Percentiles rank a stretch among this genome's conserved stretches.
Conservation (phyloP, 345 rosid species). For the Reutealis trisperma region DNA sequence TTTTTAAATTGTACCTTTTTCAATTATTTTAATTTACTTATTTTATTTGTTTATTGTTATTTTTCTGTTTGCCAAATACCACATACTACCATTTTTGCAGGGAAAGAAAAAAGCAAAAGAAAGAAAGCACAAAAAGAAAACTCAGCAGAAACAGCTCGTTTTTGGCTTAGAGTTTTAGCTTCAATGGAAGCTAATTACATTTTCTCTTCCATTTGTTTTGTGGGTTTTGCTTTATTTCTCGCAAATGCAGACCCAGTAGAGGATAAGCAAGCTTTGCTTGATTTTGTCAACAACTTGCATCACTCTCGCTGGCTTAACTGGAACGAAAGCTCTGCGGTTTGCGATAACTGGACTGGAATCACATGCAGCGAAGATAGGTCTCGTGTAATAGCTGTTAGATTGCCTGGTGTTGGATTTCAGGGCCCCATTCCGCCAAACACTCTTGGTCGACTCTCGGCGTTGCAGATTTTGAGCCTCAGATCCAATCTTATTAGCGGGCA, state of each 20-base stretch:
- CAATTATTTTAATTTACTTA: conserved; percentile 11
- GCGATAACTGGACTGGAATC: conserved; percentile 75
- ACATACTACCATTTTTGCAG: conserved; percentile 13
- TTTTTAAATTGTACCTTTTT: conserved; percentile 20
- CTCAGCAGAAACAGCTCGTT: conserved; percentile 56
- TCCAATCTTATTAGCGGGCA: conserved; percentile 65
- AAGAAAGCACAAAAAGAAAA: neutral
- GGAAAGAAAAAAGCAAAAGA: neutral
- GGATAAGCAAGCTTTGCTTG: conserved; percentile 76
- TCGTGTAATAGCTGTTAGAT: conserved; percentile 60
- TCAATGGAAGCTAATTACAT: conserved; percentile 19
- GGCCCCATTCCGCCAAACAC: conserved; percentile 75
- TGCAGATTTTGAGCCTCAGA: conserved; percentile 80
- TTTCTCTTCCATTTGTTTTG: conserved; percentile 12
- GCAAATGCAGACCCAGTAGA: conserved; percentile 48
- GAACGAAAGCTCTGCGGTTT: conserved; percentile 52
- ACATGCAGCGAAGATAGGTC: conserved; percentile 57
- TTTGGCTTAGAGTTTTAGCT: conserved; percentile 33
- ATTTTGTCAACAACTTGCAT: conserved; percentile 47
- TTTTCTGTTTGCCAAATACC: conserved; percentile 25
- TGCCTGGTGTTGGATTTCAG: conserved; percentile 79
- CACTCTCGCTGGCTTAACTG: conserved; percentile 64
- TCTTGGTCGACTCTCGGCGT: conserved; percentile 65
- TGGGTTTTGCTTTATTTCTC: conserved; percentile 17
- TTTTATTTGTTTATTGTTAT: neutral